phyloP scores from a whole-genome alignment of 2,329 filamentous ascomycete species.

The Cladophialophora immunda region DNA sequence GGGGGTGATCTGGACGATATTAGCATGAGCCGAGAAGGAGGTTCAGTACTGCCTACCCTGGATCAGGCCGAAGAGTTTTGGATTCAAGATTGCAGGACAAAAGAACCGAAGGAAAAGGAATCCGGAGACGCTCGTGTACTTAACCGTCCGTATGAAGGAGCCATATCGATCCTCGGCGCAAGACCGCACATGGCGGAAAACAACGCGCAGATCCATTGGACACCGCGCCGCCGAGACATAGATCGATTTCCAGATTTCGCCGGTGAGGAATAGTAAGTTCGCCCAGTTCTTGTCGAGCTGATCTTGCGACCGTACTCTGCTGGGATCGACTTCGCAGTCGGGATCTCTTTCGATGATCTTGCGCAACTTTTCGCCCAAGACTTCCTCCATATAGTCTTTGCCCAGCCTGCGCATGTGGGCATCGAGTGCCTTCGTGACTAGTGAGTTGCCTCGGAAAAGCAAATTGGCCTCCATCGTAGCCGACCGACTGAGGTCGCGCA shows the following conservation, averaged over 20 bases:
- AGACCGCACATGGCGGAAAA: slow-evolving; percentile 89
- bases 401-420: slow-evolving; percentile 95
- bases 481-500: slow-evolving; percentile 70
- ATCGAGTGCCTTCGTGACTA: slow-evolving; percentile 92
- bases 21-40: slow-evolving; percentile 31
- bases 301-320: slow-evolving; percentile 71
- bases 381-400: slow-evolving; percentile 89
- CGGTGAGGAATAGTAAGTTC: slow-evolving; percentile 77
- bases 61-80: slow-evolving; percentile 88
- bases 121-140: slow-evolving; percentile 92
- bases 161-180: slow-evolving; percentile 95
- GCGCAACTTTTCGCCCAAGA: slow-evolving; percentile 81
- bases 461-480: slow-evolving; percentile 85
- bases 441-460: slow-evolving; percentile 91
- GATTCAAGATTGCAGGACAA: slow-evolving; percentile 93
- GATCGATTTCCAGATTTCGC: slow-evolving; percentile 86
- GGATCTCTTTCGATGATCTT: slow-evolving; percentile 92
- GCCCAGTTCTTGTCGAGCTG: slow-evolving; percentile 87
- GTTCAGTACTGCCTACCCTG: slow-evolving; percentile 61
- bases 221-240: slow-evolving; percentile 76
- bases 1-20: slow-evolving; percentile 73
- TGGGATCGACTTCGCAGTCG: slow-evolving; percentile 95
- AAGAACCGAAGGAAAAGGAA: slow-evolving; percentile 96
- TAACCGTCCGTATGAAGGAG: slow-evolving; percentile 86
- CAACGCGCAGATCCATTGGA: slow-evolving; percentile 80